Base-by-base conservation (phyloP, 148 eudicot genomes). In the Mesembryanthemum crystallinum region DNA sequence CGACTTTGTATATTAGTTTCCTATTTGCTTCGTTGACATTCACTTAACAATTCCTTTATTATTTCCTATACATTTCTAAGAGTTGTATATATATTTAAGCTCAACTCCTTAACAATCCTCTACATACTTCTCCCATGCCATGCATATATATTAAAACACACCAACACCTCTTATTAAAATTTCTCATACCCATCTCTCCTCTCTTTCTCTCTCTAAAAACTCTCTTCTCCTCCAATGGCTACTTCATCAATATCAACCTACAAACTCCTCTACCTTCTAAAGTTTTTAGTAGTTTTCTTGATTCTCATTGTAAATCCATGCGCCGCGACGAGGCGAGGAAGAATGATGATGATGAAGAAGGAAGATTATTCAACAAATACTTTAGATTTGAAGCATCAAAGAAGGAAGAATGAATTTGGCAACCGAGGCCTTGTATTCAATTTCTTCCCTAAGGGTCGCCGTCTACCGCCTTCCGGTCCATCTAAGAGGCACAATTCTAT, bases 401-500 rank as follows among this genome's bases (percentile, higher is more conserved):
- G 77, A 58, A 66, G 69, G 35, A 76, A 33, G 30, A 60, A 45
- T 45, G 49, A 45, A 23, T 12, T 59, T 24, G 45, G 10, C 17
- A n/a, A 51, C 14, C 63, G 21, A 4, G 63, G 68, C 9, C 69
- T 76, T 14, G 83, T 76, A n/a, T 72, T 81, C 64, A 67, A 67
- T 59, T 80, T 52, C 24, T 55, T 72, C 0, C 80, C 80, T 33
- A 81, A 59, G 28, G 76, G 79, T 55, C 45, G 43, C 17, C 73
- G 71, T 4, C 3, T 42, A 14, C 77, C 77, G 7, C 57, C 73
- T 52, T 81, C 83, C 10, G 74, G 73, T 11, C 83, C 83, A 4
- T 81, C 83, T 17, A 81, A 68, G 35, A 25, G 64, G 3, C 83
- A 81, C 54, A 73, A 81, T 73, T 81, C 83, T 0, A 10, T 67